Evolutionary conservation across 371 early-diverging fungal species (phyloP), one percentile per base, ranked within the genome.

Genomic region (Lichtheimia corymbifera): DNA sequence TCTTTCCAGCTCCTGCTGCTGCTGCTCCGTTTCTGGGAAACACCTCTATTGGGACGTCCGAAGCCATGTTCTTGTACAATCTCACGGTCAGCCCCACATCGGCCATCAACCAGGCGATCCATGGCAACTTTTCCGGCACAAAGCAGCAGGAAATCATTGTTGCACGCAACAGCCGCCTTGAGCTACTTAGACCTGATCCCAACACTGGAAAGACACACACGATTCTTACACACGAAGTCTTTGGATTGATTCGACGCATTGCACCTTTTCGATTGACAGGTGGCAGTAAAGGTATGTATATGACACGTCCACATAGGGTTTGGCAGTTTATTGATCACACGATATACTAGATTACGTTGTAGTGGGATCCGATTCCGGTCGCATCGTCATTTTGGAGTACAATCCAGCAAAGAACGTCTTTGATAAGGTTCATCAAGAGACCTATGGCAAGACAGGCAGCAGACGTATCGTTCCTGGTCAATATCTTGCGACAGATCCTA

Each of bases 401-500:
- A 90, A 92, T 62, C 80, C 88, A 0, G 65, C 71, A 18, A 85
- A 83, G 59, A 91, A 91, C 63, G 74, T 72, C 12, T 95, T 97
- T 67, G 88, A 84, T 25, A 85, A 87, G 63, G 88, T 97, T 7
- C 97, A 96, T 69, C 88, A 91, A 74, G 98, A 99, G 64, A 95
- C 95, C 0, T 97, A 83, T 73, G 99, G 98, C n/a, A 96, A 96
- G 69, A 88, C 93, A 14, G 99, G 98, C 12, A 82, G 87, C 56
- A 83, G 98, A 50, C 82, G 98, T 51, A 87, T 91, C 41, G 93
- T 97, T 0, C 95, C 99, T 4, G 98, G 98, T 18, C 94, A 98
- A 77, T 97, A 96, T 59, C 79, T 98, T 40, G 96, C 98, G 2
- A 80, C 88, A 4, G 99, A 99, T 80, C 98, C 98, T 0, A 93